A percentile compares a stretch with the other conserved stretches of the same genome.
These are phyloP conservation scores for Lentinula aciculospora DNA, from an alignment of 768 basidiomycete species.

Conservation along the genomic window DNA sequence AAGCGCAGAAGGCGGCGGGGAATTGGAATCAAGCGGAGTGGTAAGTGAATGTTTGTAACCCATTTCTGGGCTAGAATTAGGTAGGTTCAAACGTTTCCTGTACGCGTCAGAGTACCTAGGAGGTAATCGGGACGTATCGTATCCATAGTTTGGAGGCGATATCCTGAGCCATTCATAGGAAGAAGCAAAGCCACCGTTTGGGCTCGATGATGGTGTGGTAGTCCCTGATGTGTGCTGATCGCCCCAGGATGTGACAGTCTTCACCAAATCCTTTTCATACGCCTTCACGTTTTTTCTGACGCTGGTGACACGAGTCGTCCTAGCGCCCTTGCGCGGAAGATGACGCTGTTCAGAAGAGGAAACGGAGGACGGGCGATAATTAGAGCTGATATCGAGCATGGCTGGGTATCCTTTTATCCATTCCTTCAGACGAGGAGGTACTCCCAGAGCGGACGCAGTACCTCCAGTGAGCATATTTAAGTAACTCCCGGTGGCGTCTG, in stretches of 20 bases:
- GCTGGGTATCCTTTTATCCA: conserved; percentile 90
- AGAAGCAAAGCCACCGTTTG: conserved; percentile 33
- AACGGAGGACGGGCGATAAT: not conserved
- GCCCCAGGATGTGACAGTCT: conserved; percentile 46
- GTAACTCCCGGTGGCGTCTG: conserved; percentile 25
- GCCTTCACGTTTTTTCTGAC: conserved; percentile 80
- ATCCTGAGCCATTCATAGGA: conserved; percentile 80
- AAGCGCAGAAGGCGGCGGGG: not conserved
- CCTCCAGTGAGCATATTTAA: conserved; percentile 28
- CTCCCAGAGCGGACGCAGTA: conserved; percentile 54
- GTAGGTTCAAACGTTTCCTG: conserved; percentile 72
- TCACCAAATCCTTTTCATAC: conserved; percentile 84
- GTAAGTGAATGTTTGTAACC: conserved; percentile 13
- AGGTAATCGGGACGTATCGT: conserved; percentile 22
- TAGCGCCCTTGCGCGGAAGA: conserved; percentile 63
- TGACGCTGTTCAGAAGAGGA: conserved; percentile 32
- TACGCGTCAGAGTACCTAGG: conserved; percentile 73
- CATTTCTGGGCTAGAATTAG: conserved; percentile 54
- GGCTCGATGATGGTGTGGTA: not conserved
- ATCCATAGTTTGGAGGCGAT: conserved; percentile 39
- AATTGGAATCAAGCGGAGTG: conserved; percentile 27
- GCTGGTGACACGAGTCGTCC: conserved; percentile 70
- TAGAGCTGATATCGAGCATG: conserved; percentile 62
- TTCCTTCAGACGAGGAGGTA: conserved; percentile 83
- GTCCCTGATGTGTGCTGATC: not conserved